phyloP scores from a whole-genome alignment of 331 rosid species.

The Erythrophleum ivorense region DNA sequence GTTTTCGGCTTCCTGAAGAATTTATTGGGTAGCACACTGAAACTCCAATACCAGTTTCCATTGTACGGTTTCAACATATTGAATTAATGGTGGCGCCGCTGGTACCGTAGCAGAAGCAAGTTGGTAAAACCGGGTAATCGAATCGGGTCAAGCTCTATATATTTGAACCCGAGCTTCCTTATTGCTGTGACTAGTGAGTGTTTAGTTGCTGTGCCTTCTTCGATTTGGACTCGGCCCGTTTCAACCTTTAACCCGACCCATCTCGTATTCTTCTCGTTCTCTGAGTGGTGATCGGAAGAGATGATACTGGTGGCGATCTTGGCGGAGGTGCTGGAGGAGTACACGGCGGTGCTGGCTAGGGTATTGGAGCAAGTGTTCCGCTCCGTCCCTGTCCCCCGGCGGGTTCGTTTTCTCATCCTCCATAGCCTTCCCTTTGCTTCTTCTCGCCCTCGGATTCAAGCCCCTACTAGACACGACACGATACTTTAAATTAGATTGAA shows the following conservation, averaged over 20 bases:
- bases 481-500: not conserved
- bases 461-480: not conserved
- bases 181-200: not conserved
- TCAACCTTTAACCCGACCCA: not conserved
- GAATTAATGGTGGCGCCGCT: not conserved
- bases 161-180: not conserved
- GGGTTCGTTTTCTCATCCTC: constrained; percentile 64
- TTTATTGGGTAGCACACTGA: not conserved
- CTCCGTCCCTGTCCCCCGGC: constrained; percentile 57
- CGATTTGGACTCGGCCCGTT: not conserved
- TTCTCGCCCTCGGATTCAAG: constrained; percentile 30
- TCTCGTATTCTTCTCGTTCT: not conserved
- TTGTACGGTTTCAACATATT: not conserved
- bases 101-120: not conserved
- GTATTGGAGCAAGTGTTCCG: constrained; percentile 55
- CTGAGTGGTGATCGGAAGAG: constrained; percentile 1
- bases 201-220: not conserved
- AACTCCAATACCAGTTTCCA: not conserved
- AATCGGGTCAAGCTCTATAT: not conserved
- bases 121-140: not conserved
- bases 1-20: not conserved
- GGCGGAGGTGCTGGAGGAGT: constrained; percentile 72
- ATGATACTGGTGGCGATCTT: constrained; percentile 61
- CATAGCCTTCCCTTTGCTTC: constrained; percentile 61
- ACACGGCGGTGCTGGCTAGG: constrained; percentile 58